phyloP scores from a whole-genome alignment of 1,284 basidiomycete genomes.

The Fistulina hepatica region DNA sequence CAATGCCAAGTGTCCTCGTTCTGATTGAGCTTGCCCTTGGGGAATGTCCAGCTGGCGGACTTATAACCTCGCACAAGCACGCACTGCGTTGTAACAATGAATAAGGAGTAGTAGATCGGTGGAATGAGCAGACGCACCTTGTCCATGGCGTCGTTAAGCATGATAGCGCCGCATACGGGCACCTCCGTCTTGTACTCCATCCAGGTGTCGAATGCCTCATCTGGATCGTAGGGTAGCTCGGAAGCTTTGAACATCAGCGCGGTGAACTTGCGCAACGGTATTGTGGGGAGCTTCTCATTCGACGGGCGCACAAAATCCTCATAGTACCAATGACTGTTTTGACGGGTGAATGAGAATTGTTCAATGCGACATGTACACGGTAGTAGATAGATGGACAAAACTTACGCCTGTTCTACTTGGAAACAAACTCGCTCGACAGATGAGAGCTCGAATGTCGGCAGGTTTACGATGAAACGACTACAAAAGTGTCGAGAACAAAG shows the following conservation, averaged over 20 bases:
- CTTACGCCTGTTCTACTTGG: slow-evolving; percentile 98
- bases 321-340: slow-evolving; percentile 93
- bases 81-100: slow-evolving; percentile 39
- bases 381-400: slow-evolving; percentile 10
- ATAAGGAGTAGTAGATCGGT: slow-evolving; percentile 5
- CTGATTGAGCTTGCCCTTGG: slow-evolving; percentile 98
- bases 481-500: slow-evolving; percentile 4
- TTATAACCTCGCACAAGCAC: slow-evolving; percentile 98
- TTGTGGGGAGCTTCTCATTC: slow-evolving; percentile 79
- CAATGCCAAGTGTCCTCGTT: slow-evolving; percentile 76
- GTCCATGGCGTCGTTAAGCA: slow-evolving; percentile 85
- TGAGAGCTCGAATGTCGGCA: slow-evolving; percentile 87
- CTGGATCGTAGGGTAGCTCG: slow-evolving; percentile 71
- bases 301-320: slow-evolving; percentile 95
- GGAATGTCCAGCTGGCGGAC: slow-evolving; percentile 95
- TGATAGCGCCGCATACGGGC: slow-evolving; percentile 97
- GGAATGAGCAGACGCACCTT: slow-evolving; percentile 48
- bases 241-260: slow-evolving; percentile 81
- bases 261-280: slow-evolving; percentile 90
- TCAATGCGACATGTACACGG: no score
- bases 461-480: slow-evolving; percentile 93
- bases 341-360: slow-evolving; percentile 11
- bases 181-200: slow-evolving; percentile 96
- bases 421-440: slow-evolving; percentile 94
- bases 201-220: slow-evolving; percentile 72